phyloP scores from a whole-genome alignment of 1,284 basidiomycete species.

The Coriolopsis trogii region DNA sequence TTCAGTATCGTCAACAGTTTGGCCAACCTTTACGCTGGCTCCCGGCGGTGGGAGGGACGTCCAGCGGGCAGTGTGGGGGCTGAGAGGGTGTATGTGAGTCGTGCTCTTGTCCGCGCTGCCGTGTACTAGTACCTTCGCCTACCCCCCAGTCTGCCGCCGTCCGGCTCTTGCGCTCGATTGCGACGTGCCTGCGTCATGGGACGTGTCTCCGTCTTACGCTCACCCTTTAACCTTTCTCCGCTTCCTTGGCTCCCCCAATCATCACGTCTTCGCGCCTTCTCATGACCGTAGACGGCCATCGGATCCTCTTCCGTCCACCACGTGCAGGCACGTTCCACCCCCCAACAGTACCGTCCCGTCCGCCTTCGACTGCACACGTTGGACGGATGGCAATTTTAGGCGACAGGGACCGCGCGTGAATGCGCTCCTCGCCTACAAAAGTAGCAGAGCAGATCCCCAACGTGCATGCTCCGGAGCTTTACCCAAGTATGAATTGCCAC shows the following conservation, averaged over 20 bases:
- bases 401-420: constrained; percentile 18
- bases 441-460: too few relatives aligned
- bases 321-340: constrained; percentile 11
- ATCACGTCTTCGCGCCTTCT: constrained; percentile 11
- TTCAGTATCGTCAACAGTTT: constrained; percentile 14
- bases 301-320: constrained; percentile 3
- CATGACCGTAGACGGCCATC: constrained; percentile 4
- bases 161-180: constrained; percentile 25
- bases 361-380: constrained; percentile 9
- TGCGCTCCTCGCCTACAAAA: neutral
- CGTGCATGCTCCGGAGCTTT: neutral
- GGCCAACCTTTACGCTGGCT: constrained; percentile 5
- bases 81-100: constrained; percentile 6
- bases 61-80: constrained; percentile 3
- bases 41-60: neutral
- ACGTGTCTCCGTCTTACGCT: constrained; percentile 8
- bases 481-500: neutral
- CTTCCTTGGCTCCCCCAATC: constrained; percentile 18
- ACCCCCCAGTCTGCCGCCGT: constrained; percentile 14
- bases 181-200: constrained; percentile 27
- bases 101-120: neutral
- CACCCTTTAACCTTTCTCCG: constrained; percentile 20
- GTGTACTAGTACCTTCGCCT: constrained; percentile 19
- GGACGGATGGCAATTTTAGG: constrained; percentile 1
- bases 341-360: neutral